Conservation (phyloP, 768 basidiomycete species). For the Boletus vinaceobasis region DNA sequence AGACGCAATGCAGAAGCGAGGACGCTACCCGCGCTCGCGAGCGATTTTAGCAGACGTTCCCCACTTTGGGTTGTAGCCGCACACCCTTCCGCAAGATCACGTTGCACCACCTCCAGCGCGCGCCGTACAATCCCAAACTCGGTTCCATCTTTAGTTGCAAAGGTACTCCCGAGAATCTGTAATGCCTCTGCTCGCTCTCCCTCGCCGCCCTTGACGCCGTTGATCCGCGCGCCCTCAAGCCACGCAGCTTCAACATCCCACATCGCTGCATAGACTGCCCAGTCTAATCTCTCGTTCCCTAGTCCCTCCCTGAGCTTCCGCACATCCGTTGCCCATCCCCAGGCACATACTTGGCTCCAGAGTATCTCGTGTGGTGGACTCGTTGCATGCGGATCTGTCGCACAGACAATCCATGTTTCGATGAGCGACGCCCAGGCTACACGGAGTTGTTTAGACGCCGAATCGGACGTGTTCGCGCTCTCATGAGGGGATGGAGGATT, state of each 20-base stretch:
- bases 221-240: slow-evolving; percentile 75
- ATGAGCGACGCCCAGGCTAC: slow-evolving; percentile 58
- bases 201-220: slow-evolving; percentile 64
- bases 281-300: slow-evolving; percentile 24
- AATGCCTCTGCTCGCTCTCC: slow-evolving; percentile 48
- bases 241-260: slow-evolving; percentile 54
- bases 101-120: slow-evolving; percentile 35
- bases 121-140: slow-evolving; percentile 37
- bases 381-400: slow-evolving; percentile 87
- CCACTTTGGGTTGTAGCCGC: neutral
- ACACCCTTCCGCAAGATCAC: slow-evolving; percentile 17
- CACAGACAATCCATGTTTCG: slow-evolving; percentile 75
- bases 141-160: slow-evolving; percentile 30
- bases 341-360: slow-evolving; percentile 84
- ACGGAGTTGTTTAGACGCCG: slow-evolving; percentile 29
- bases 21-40: slow-evolving; percentile 35
- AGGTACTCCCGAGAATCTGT: slow-evolving; percentile 36
- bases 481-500: slow-evolving; percentile 22
- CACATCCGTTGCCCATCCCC: slow-evolving; percentile 68
- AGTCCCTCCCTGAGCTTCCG: slow-evolving; percentile 39
- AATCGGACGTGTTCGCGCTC: neutral
- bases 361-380: slow-evolving; percentile 82
- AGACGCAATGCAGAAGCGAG: slow-evolving; percentile 54
- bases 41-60: slow-evolving; percentile 16
- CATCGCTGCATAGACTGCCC: slow-evolving; percentile 32